Base-by-base conservation (phyloP, 75 land plant genomes). In the Pinus taeda region DNA sequence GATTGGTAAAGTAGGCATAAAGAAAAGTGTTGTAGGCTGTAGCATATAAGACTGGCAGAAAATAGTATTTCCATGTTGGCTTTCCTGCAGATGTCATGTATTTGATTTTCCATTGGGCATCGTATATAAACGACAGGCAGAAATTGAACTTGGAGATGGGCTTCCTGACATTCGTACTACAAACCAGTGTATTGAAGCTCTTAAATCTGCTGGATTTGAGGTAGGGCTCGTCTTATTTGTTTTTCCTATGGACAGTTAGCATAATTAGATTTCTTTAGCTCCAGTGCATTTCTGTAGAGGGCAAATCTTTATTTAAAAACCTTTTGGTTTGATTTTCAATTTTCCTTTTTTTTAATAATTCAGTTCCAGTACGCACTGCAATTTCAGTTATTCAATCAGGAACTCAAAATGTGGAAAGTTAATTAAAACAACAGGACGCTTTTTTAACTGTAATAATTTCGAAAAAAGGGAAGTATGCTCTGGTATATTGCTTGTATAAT, bases 131-230 rank as follows among this genome's bases (percentile, higher is more conserved):
- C 26, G 71, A 37, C 86, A 94, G 97, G 93, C 93, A 59, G 98
- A 95, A 83, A 93, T 97, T 49, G 99, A 97, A 82, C 82, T 97
- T 71, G 99, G 99, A 76, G 81, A 97, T 83, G 99, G 99, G 24
- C 93, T 97, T 81, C 95, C 99, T 45, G 99, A 97, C 67, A 82
- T 97, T 57, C 89, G 99, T 53, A 79, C 87, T 26, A 93, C 95
- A 57, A 67, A 74, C 6, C 84, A 97, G 64, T 92, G 95, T 75
- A 84, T 97, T 17, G 91, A 89, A 69, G 95, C 99, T 45, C 62
- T 92, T 57, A 92, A 87, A 74, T 80, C 78, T 67, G 95, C 99
- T 59, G 99, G 99, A 42, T 97, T 97, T 84, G 95, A 97, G 93
- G 99, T 93, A 79, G 18, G 4, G 15, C 6, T 30, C 26, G 33